phyloP scores from a whole-genome alignment of 331 rosid genomes.

The Quercus lobata region DNA sequence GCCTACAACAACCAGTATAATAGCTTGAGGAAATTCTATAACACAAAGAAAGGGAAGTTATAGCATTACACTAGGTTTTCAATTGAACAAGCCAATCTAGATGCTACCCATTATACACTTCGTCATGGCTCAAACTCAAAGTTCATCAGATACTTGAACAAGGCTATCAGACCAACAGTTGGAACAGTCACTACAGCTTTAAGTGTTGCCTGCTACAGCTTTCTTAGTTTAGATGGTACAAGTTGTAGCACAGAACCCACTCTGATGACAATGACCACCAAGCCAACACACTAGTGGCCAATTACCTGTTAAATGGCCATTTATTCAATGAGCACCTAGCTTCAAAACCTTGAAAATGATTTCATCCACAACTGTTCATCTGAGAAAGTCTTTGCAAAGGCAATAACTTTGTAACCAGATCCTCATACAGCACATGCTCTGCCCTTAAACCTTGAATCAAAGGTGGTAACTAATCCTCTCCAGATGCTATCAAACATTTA shows the following conservation, averaged over 20 bases:
- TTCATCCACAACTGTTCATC: not conserved
- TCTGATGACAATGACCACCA: not conserved
- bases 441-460: not conserved
- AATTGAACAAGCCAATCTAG: not conserved
- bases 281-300: not conserved
- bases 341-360: not conserved
- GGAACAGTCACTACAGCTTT: not conserved
- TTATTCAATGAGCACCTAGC: no score
- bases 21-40: no score
- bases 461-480: not conserved
- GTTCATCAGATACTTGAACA: not conserved
- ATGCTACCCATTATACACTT: not conserved
- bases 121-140: not conserved
- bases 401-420: not conserved
- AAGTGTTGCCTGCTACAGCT: not conserved
- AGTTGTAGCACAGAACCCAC: not conserved
- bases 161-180: not conserved
- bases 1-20: no score
- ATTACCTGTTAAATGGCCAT: not conserved
- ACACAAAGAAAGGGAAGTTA: no score
- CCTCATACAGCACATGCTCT: not conserved
- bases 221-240: not conserved
- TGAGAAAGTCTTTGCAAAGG: not conserved
- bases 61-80: no score
- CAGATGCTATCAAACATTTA: not conserved